Base-by-base conservation (phyloP, 345 rosid species). In the Eutrema heterophyllum region DNA sequence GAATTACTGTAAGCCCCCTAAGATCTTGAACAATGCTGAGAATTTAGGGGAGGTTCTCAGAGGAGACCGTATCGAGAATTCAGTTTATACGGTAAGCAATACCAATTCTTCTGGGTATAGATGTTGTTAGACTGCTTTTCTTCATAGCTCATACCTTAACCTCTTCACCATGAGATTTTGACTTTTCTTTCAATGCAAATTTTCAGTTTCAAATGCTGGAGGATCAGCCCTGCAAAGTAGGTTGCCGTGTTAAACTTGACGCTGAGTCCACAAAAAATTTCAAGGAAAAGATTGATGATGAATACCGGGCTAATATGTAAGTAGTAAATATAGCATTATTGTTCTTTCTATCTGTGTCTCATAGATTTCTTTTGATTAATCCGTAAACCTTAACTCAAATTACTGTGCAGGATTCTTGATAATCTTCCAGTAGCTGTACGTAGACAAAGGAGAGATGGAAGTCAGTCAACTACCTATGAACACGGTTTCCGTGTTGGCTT, bases 361-460 rank as follows among this genome's bases (percentile, higher is more conserved):
- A 2, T 24, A 26, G 63, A 49, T 13, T 8, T 67, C n/a, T 33
- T 54, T 64, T 55, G 52, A 46, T 29, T 27, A 43, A 2, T 27
- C 0, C 0, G 5, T 39, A 41, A 67, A 9, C 5, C 30, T 63
- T 9, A 0, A 61, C 30, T 33, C 24, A 52, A 58, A 41, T 77
- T 78, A 58, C 54, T 79, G 9, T 81, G 72, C 84, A 94, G 98
- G 96, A 94, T 94, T 79, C 84, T 94, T 11, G 98, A 91, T 83
- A 94, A 94, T 80, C 98, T 94, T 81, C 98, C 98, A 5, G 96
- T 94, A 72, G 98, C 98, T 78, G 97, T 94, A 71, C 92, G 68
- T 71, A 88, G 97, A 80, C 89, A 87, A 81, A 87, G 96, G 80
- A 91, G 95, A 80, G 98, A 91, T 85, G 97, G 93, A 32, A 85